Percentiles rank a stretch among this genome's conserved stretches.
Conservation (phyloP, 495 filamentous ascomycete species). For the Neurospora pannonica region DNA sequence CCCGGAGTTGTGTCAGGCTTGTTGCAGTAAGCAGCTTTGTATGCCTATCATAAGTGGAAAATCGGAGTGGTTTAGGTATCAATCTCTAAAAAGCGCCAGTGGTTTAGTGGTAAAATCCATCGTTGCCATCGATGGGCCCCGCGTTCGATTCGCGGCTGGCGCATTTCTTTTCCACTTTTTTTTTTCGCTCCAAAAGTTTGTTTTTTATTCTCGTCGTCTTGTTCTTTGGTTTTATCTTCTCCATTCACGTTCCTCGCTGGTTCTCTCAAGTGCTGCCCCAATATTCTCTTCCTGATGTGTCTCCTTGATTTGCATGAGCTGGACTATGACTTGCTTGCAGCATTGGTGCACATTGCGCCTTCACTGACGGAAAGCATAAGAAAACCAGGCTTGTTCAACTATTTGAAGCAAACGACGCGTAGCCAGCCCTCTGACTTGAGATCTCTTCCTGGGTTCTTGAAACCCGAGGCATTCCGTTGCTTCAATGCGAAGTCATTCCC, state of each 20-base stretch:
- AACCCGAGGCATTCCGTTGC: background rate
- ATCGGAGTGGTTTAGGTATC: fast-evolving
- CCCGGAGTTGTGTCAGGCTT: background rate
- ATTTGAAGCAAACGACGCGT: background rate
- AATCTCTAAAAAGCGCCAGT: background rate
- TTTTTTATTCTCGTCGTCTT: background rate
- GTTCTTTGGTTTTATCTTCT: background rate
- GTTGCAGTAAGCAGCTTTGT: background rate
- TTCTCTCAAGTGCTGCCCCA: background rate
- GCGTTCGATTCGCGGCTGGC: background rate
- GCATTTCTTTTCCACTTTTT: background rate
- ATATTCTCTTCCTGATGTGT: background rate
- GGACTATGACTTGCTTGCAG: background rate
- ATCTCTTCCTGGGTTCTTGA: background rate
- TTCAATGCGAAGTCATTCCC: background rate
- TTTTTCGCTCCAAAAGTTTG: background rate
- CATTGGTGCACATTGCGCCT: background rate
- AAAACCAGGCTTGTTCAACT: background rate
- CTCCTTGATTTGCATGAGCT: background rate
- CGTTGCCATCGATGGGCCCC: background rate
- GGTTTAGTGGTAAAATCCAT: background rate
- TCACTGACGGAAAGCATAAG: background rate
- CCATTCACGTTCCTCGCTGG: background rate
- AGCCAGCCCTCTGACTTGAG: background rate
- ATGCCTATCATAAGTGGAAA: background rate